phyloP scores from a whole-genome alignment of 306 rosid genomes.

The Nissolia schottii region DNA sequence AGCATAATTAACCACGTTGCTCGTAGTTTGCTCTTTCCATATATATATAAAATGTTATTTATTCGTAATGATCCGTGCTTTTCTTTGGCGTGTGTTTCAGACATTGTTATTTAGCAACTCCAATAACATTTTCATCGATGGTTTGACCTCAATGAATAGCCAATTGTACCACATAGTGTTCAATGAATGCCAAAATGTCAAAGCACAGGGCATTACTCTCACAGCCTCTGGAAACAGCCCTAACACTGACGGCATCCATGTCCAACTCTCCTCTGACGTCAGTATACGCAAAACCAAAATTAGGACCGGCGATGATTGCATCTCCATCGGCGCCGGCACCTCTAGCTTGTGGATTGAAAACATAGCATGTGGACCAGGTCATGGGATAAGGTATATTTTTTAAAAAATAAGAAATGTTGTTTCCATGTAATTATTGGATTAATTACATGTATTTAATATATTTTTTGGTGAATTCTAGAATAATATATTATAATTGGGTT shows the following conservation, averaged over 20 bases:
- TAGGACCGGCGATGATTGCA: slow-evolving; percentile 43
- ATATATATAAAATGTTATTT: too few species aligned
- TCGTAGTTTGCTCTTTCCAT: too few species aligned
- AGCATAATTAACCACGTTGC: too few species aligned
- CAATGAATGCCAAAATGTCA: slow-evolving; percentile 35
- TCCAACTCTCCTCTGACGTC: slow-evolving; percentile 31
- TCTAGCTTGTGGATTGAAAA: slow-evolving; percentile 48
- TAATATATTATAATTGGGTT: neutral
- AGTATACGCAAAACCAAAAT: slow-evolving; percentile 36
- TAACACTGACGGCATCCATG: slow-evolving; percentile 60
- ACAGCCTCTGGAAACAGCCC: slow-evolving; percentile 39
- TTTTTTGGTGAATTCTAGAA: too few species aligned
- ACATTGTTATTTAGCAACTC: slow-evolving; percentile 34
- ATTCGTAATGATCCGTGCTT: neutral
- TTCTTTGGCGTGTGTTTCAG: slow-evolving; percentile 14
- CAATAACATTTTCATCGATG: slow-evolving; percentile 30
- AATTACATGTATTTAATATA: neutral
- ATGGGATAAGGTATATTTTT: slow-evolving; percentile 42
- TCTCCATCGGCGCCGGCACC: slow-evolving; percentile 54
- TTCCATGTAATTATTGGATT: neutral
- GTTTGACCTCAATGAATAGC: slow-evolving; percentile 38
- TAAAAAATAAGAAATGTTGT: neutral
- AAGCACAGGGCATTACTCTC: slow-evolving; percentile 24
- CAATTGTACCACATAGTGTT: slow-evolving; percentile 43
- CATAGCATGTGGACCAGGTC: slow-evolving; percentile 50